A percentile compares a stretch with the other conserved stretches of the same genome.
phyloP scores from a whole-genome alignment of 306 rosid species.

The barrel medic (Medicago truncatula) region MtrunA17r5.0-ANR NC_053045.1:34404501-34405000 shows the following conservation, averaged over 20 bases:
- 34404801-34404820: slow-evolving; percentile 57
- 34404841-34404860: slow-evolving; percentile 73
- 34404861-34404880: slow-evolving; percentile 85
- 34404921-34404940: too few species aligned
- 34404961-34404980: too few species aligned
- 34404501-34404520: slow-evolving; percentile 93
- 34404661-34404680: slow-evolving; percentile 97
- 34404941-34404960: too few species aligned
- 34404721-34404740: slow-evolving; percentile 82
- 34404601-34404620: too few species aligned
- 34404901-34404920: too few species aligned
- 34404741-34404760: slow-evolving; percentile 70
- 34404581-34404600: too few species aligned
- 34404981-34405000: too few species aligned
- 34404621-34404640: slow-evolving; percentile 94
- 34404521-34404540: slow-evolving; percentile 91
- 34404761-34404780: slow-evolving; percentile 61
- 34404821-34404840: slow-evolving; percentile 82
- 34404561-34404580: too few species aligned
- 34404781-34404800: slow-evolving; percentile 69
- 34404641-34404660: slow-evolving; percentile 94
- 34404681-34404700: slow-evolving; percentile 92
- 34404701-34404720: slow-evolving; percentile 89
- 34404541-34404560: too few species aligned
- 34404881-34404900: slow-evolving; percentile 62